Percentiles rank a stretch among this genome's conserved stretches.
phyloP scores from a whole-genome alignment of 495 filamentous ascomycete species.

The Neurospora sp. region DNA sequence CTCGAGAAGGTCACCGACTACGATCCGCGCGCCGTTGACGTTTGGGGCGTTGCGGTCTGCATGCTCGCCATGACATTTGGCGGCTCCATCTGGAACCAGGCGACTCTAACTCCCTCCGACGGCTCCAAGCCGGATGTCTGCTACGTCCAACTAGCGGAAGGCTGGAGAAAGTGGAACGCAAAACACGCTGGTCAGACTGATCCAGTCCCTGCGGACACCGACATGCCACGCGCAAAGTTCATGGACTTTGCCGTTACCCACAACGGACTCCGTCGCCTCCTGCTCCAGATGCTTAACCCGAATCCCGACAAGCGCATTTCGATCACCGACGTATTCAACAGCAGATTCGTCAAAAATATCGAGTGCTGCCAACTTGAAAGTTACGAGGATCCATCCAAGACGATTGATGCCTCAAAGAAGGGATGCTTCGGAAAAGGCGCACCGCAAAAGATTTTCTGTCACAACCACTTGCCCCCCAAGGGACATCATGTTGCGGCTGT shows the following conservation, averaged over 20 bases:
- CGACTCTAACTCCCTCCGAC: constrained; percentile 8
- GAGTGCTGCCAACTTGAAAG: constrained; percentile 62
- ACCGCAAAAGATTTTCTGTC: constrained; percentile 35
- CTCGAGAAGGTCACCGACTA: constrained; percentile 53
- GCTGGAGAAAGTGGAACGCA: constrained; percentile 51
- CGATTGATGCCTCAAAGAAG: constrained; percentile 45
- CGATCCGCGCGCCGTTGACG: constrained; percentile 64
- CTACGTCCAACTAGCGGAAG: constrained; percentile 49
- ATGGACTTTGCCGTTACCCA: constrained; percentile 43
- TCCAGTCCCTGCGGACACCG: constrained; percentile 34
- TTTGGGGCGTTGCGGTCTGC: constrained; percentile 70
- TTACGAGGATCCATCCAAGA: constrained; percentile 38
- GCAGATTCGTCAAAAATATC: constrained; percentile 53
- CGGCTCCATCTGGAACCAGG: constrained; percentile 55
- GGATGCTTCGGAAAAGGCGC: constrained; percentile 28
- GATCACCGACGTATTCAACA: constrained; percentile 49
- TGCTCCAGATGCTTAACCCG: constrained; percentile 70
- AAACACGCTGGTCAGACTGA: constrained; percentile 36
- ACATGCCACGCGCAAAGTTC: constrained; percentile 40
- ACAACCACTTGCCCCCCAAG: constrained; percentile 37
- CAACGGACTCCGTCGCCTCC: constrained; percentile 46
- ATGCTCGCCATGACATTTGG: constrained; percentile 57
- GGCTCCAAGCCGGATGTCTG: constrained; percentile 18
- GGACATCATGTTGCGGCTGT: constrained; percentile 10
- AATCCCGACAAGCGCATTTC: constrained; percentile 54